These are phyloP conservation scores for Rosa persica DNA, from an alignment of 306 rosid species.

Conservation along the genomic window DNA sequence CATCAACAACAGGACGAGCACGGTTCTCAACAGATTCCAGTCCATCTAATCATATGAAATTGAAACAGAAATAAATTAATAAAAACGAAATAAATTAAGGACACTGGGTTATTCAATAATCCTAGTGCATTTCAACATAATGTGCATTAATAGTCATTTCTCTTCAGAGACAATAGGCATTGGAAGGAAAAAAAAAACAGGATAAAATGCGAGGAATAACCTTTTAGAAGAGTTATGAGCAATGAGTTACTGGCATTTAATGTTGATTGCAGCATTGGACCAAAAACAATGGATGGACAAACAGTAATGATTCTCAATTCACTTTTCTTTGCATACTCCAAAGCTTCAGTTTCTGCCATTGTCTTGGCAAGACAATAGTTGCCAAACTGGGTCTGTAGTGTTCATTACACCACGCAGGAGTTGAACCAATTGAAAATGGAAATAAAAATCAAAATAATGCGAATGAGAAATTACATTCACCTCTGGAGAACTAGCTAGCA, in stretches of 20 bases:
- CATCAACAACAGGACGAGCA: slow-evolving; percentile 39
- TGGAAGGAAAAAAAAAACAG: background rate
- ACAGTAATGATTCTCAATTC: background rate
- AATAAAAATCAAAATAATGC: background rate
- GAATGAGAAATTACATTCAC: background rate
- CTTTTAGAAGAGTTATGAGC: background rate
- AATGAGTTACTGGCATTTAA: background rate
- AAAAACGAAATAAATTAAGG: background rate
- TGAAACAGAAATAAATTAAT: background rate
- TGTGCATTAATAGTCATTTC: background rate
- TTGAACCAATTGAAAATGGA: background rate
- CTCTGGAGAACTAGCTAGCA: background rate
- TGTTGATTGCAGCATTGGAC: slow-evolving; percentile 12
- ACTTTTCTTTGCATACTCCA: slow-evolving; percentile 10
- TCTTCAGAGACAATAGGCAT: background rate
- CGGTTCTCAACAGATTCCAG: slow-evolving; percentile 40
- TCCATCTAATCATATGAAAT: slow-evolving; percentile 28
- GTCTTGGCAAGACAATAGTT: slow-evolving; percentile 13
- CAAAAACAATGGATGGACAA: slow-evolving; percentile 9
- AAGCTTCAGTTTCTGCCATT: slow-evolving; percentile 1
- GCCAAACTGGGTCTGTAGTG: background rate
- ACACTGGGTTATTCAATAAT: background rate
- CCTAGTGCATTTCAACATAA: background rate
- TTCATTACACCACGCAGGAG: background rate
- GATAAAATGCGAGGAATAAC: background rate